Conservation (phyloP, 345 rosid species). For the Aquilaria yunnanensis region DNA sequence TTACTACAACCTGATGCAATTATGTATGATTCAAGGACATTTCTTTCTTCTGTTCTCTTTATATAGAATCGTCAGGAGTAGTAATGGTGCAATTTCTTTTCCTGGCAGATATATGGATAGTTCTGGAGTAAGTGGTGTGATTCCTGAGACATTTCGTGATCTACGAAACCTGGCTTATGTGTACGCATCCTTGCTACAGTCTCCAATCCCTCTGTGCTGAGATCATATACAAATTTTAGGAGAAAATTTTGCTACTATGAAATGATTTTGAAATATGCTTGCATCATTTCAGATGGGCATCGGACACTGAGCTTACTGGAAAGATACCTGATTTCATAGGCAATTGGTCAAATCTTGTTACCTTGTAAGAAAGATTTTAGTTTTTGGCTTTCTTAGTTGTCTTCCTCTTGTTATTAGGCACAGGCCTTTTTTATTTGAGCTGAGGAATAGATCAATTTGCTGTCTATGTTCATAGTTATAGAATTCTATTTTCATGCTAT, state of each 20-base stretch:
- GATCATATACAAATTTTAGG: background rate
- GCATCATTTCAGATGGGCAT: conserved; percentile 28
- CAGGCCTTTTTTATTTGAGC: background rate
- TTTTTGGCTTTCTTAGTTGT: too few relatives aligned
- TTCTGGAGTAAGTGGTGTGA: conserved; percentile 50
- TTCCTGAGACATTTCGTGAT: conserved; percentile 45
- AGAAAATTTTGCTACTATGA: background rate
- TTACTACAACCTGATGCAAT: too few relatives aligned
- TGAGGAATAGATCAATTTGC: background rate
- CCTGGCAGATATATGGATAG: conserved; percentile 43
- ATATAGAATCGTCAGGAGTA: too few relatives aligned
- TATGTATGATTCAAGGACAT: too few relatives aligned
- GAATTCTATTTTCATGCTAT: conserved; percentile 7
- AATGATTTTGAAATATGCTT: too few relatives aligned
- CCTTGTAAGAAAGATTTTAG: conserved; percentile 28
- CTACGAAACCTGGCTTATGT: conserved; percentile 18
- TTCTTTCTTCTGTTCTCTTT: too few relatives aligned
- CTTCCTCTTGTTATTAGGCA: background rate
- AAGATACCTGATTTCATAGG: conserved; percentile 53
- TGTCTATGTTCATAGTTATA: background rate
- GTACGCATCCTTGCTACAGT: conserved; percentile 15
- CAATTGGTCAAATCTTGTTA: conserved; percentile 37
- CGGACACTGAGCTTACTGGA: conserved; percentile 40
- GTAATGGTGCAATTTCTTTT: background rate
- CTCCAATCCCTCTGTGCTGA: background rate